Percentiles rank a stretch among this genome's conserved stretches.
Evolutionary conservation across 148 eudicot species (phyloP).

Genomic region (Rhododendron ferrugineum): DNA sequence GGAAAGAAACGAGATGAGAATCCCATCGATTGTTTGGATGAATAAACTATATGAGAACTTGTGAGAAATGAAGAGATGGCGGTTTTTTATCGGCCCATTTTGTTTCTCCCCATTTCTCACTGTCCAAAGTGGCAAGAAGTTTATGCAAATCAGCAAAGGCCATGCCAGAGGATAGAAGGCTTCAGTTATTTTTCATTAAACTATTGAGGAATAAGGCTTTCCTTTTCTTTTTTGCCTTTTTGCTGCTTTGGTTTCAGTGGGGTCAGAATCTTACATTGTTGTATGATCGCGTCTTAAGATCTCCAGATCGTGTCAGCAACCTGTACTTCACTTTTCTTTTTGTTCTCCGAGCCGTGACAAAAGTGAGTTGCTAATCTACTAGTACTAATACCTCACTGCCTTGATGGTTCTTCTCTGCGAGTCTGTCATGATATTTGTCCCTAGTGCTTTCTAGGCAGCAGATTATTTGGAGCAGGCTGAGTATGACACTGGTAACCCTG

Average conservation of each 20-base stretch:
- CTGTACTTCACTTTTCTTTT: slow-evolving; percentile 78
- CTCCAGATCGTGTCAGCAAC: slow-evolving; percentile 72
- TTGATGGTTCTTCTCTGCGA: background rate
- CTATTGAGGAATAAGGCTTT: background rate
- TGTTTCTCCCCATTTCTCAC: background rate
- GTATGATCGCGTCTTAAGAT: slow-evolving; percentile 69
- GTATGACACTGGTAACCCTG: slow-evolving; percentile 70
- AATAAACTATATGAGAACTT: background rate
- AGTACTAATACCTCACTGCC: background rate
- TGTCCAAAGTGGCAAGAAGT: background rate
- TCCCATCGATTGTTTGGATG: background rate
- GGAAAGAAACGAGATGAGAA: background rate
- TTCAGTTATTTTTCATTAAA: background rate
- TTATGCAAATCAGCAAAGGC: background rate
- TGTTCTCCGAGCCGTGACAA: slow-evolving; percentile 84
- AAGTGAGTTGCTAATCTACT: slow-evolving; percentile 36
- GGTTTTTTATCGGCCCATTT: background rate
- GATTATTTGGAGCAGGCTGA: slow-evolving; percentile 80
- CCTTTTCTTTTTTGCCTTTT: background rate
- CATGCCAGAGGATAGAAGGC: background rate
- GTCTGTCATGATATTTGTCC: background rate
- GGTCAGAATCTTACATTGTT: slow-evolving; percentile 63
- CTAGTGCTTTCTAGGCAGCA: slow-evolving; percentile 41
- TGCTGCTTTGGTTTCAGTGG: slow-evolving; percentile 51
- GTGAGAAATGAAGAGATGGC: background rate